Percentiles rank a stretch among this genome's conserved stretches.
Evolutionary conservation across 2,329 filamentous ascomycete species (phyloP).

Genomic region (Pestalotiopsis sp.): DNA sequence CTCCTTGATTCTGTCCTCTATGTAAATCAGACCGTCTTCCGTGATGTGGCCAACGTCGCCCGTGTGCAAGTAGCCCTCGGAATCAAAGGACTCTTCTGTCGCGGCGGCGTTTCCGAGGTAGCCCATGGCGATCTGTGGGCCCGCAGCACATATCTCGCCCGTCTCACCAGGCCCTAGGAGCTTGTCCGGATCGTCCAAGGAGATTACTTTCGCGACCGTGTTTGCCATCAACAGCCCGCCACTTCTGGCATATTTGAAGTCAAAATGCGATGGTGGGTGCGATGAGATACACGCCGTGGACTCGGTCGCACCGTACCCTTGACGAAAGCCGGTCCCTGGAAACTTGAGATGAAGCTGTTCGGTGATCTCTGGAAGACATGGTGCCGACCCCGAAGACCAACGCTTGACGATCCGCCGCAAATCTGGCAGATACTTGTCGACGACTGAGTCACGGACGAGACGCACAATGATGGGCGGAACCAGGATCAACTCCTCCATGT

Average conservation of each 20-base stretch:
- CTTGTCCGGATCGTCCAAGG: conserved; percentile 15
- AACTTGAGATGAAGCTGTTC: conserved; percentile 56
- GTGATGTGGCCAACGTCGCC: conserved; percentile 59
- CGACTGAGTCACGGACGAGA: conserved; percentile 22
- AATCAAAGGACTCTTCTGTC: conserved; percentile 21
- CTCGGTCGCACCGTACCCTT: conserved; percentile 70
- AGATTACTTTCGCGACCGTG: conserved; percentile 60
- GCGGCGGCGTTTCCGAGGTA: conserved; percentile 36
- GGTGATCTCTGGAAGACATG: conserved; percentile 56
- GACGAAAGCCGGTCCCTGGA: conserved; percentile 61
- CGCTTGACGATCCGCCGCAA: conserved; percentile 38
- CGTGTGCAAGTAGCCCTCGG: conserved; percentile 39
- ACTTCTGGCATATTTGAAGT: conserved; percentile 57
- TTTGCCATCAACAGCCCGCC: conserved; percentile 58
- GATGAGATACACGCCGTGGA: conserved; percentile 63
- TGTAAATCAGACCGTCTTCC: conserved; percentile 54
- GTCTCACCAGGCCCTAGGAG: conserved; percentile 43
- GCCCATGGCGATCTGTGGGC: conserved; percentile 50
- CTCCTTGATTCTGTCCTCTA: conserved; percentile 65
- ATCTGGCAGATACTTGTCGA: conserved; percentile 14
- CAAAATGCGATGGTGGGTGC: conserved; percentile 56
- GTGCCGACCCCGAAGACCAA: conserved; percentile 63
- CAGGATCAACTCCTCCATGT: conserved; percentile 25
- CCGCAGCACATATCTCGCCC: conserved; percentile 48
- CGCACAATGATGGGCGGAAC: conserved; percentile 27